A percentile compares a stretch with the other conserved stretches of the same genome.
Evolutionary conservation across 2,329 filamentous ascomycete species (phyloP).

Genomic region (Aspergillus pseudoviridinutans): DNA sequence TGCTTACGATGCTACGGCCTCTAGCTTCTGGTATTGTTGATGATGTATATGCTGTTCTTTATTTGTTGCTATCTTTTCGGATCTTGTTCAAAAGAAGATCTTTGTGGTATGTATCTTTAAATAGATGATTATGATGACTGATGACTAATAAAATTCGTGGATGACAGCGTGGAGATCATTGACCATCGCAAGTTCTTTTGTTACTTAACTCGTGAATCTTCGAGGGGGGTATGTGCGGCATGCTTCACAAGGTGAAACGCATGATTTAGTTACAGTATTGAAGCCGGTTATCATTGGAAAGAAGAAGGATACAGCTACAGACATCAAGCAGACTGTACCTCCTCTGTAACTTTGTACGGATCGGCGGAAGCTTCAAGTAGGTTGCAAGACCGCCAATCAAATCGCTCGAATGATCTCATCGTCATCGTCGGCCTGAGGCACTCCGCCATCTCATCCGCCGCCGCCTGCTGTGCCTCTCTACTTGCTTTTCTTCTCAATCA

Average conservation of each 20-base stretch:
- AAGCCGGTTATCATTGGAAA: background rate
- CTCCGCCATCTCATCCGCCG: background rate
- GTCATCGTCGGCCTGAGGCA: background rate
- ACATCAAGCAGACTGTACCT: background rate
- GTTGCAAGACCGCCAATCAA: background rate
- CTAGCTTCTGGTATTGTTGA: background rate
- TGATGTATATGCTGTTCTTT: conserved; percentile 3
- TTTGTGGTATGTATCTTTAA: conserved; percentile 19
- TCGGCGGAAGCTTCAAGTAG: background rate
- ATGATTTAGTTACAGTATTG: no score
- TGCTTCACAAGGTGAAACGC: no score
- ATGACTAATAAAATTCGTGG: conserved; percentile 21
- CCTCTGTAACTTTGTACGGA: background rate
- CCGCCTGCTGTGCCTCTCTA: background rate
- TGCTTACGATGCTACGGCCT: background rate
- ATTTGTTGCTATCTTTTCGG: conserved; percentile 4
- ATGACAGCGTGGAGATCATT: background rate
- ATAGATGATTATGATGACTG: conserved; percentile 23
- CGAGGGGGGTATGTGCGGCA: no score
- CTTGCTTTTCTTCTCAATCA: background rate
- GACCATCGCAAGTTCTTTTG: no score
- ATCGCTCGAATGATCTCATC: background rate
- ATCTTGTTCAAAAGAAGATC: background rate
- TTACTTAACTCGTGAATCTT: no score
- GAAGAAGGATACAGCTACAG: background rate